These are phyloP conservation scores for Cordyceps farinosa DNA, from an alignment of 2,329 filamentous ascomycete species.

Conservation along the genomic window DNA sequence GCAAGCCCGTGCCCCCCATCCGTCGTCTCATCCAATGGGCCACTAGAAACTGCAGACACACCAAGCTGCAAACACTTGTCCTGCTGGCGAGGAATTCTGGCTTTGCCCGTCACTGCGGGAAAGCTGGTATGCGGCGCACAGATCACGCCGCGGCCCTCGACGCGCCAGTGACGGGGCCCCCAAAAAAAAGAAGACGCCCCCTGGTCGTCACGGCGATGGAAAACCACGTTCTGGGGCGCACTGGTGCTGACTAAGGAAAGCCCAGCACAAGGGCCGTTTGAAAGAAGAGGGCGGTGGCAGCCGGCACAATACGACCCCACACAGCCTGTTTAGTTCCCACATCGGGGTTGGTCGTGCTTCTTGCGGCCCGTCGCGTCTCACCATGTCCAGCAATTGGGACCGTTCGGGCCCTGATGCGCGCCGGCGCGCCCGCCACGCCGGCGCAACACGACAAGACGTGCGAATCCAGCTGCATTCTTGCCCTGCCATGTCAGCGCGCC, in stretches of 20 bases:
- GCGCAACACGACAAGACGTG: neutral
- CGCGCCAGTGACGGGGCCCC: neutral
- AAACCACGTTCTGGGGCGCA: slow-evolving; percentile 24
- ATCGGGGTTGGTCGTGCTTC: neutral
- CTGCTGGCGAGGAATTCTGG: neutral
- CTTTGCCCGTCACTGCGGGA: neutral
- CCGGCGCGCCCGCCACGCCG: neutral
- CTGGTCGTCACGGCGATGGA: slow-evolving; percentile 34
- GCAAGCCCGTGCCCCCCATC: neutral
- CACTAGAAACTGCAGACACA: neutral
- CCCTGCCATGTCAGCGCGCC: neutral
- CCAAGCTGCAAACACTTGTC: neutral
- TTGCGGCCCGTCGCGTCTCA: slow-evolving; percentile 14
- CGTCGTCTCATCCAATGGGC: neutral
- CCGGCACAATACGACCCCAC: neutral
- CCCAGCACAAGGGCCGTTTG: too few species aligned
- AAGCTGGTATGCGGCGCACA: slow-evolving; percentile 16
- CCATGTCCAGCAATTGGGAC: slow-evolving; percentile 3
- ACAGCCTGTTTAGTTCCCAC: neutral
- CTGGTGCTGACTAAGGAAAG: neutral
- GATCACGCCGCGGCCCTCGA: slow-evolving; percentile 1
- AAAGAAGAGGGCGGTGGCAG: neutral
- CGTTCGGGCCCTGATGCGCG: neutral
- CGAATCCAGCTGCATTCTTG: neutral
- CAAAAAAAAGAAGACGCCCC: neutral